These are phyloP conservation scores for Musa troglodytarum DNA, from an alignment of 176 grass and related monocot genomes.

Conservation along the genomic window DNA sequence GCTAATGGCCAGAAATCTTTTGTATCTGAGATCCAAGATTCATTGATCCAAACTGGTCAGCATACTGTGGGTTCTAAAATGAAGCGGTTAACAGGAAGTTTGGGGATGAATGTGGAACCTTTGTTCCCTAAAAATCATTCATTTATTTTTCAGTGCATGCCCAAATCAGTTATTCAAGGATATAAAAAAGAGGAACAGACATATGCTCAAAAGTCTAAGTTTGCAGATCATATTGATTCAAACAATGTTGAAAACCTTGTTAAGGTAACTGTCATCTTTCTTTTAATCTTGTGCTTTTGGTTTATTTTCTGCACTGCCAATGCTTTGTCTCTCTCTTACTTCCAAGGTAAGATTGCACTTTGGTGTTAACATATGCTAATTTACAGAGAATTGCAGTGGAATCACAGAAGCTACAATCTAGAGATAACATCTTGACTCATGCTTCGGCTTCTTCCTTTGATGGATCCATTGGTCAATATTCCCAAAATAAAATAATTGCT, in stretches of 20 bases:
- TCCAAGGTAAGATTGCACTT: too few relatives aligned
- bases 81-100: neutral
- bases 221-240: neutral
- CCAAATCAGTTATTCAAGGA: conserved; percentile 9
- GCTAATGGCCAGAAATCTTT: neutral
- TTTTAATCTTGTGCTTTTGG: neutral
- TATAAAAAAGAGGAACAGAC: neutral
- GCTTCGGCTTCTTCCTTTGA: neutral
- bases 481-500: conserved; percentile 9
- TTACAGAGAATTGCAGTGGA: neutral
- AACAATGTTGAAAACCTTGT: neutral
- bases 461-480: conserved; percentile 7
- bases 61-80: conserved; percentile 7
- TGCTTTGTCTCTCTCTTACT: too few relatives aligned
- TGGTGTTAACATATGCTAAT: neutral
- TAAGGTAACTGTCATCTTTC: too few relatives aligned
- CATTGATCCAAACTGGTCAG: conserved; percentile 1
- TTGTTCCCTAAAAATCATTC: neutral
- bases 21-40: neutral
- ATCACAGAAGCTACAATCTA: neutral
- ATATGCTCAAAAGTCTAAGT: conserved; percentile 1
- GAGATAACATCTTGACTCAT: neutral
- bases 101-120: neutral
- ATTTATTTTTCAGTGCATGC: neutral
- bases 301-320: neutral